phyloP scores from a whole-genome alignment of 2,329 filamentous ascomycete genomes.

The Trichoderma sp. region DNA sequence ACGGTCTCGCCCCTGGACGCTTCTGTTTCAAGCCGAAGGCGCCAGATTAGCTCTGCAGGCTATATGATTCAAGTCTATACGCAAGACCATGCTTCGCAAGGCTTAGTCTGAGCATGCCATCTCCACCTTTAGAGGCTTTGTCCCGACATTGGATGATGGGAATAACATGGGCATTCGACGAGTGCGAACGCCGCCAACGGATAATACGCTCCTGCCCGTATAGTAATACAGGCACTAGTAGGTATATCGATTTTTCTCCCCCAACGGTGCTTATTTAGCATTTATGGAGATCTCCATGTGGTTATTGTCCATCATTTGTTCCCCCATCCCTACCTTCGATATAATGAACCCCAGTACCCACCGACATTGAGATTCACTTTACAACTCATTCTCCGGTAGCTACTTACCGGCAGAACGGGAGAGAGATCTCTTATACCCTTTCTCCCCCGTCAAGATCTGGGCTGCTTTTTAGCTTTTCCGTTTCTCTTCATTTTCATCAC shows the following conservation, averaged over 20 bases:
- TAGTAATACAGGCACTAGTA: neutral
- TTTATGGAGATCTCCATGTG: slow-evolving; percentile 9
- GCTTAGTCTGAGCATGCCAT: slow-evolving; percentile 17
- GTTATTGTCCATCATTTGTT: neutral
- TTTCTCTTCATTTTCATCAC: neutral
- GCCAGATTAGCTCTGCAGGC: slow-evolving; percentile 27
- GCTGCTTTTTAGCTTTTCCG: neutral
- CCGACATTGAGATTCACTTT: neutral
- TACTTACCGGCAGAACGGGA: neutral
- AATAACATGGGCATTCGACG: slow-evolving; percentile 15
- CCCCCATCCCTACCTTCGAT: neutral
- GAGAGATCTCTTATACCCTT: neutral
- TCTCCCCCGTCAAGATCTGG: slow-evolving; percentile 2
- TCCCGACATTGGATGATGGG: slow-evolving; percentile 1
- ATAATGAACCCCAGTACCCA: neutral
- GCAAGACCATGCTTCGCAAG: slow-evolving; percentile 23
- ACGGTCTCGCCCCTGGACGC: slow-evolving; percentile 18
- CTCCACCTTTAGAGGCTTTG: neutral
- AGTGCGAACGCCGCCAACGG: neutral
- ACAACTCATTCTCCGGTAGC: neutral
- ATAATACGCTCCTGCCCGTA: neutral
- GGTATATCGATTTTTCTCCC: neutral
- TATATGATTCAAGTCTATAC: slow-evolving; percentile 21
- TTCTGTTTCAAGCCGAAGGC: slow-evolving; percentile 23
- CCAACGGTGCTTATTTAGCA: slow-evolving; percentile 1